phyloP scores from a whole-genome alignment of 306 rosid genomes.

The Geum urbanum region DNA sequence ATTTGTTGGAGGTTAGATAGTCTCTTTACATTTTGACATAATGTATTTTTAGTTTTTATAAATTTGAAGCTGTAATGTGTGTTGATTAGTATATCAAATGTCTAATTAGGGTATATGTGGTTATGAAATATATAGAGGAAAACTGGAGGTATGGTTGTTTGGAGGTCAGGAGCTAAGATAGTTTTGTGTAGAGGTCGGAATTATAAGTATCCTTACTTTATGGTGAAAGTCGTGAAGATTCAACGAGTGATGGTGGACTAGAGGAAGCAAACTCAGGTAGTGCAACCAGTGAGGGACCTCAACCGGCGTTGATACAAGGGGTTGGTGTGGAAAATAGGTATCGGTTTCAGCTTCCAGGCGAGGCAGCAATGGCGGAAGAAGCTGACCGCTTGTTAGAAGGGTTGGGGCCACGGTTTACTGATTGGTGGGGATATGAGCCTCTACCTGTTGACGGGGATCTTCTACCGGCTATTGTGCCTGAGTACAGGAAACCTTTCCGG shows the following conservation, averaged over 20 bases:
- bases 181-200: conserved; percentile 73
- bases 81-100: background rate
- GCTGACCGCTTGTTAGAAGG: conserved; percentile 71
- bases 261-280: conserved; percentile 35
- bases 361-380: conserved; percentile 68
- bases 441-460: conserved; percentile 90
- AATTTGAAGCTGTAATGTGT: background rate
- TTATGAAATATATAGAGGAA: conserved; percentile 56
- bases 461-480: conserved; percentile 66
- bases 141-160: conserved; percentile 90
- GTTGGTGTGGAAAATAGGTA: conserved; percentile 67
- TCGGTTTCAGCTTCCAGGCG: conserved; percentile 82
- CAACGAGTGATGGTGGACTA: conserved; percentile 24
- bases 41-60: background rate
- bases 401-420: conserved; percentile 79
- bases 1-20: conserved; percentile 70
- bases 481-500: conserved; percentile 84
- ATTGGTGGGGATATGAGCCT: conserved; percentile 99
- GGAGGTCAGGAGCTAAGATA: conserved; percentile 93
- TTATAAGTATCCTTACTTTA: conserved; percentile 79
- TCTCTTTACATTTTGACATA: background rate
- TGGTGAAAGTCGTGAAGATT: conserved; percentile 28
- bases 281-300: conserved; percentile 24
- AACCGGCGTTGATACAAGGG: conserved; percentile 57
- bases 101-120: background rate